These are phyloP conservation scores for Mycena olivaceomarginata DNA, from an alignment of 768 basidiomycete species.

Conservation along the genomic window DNA sequence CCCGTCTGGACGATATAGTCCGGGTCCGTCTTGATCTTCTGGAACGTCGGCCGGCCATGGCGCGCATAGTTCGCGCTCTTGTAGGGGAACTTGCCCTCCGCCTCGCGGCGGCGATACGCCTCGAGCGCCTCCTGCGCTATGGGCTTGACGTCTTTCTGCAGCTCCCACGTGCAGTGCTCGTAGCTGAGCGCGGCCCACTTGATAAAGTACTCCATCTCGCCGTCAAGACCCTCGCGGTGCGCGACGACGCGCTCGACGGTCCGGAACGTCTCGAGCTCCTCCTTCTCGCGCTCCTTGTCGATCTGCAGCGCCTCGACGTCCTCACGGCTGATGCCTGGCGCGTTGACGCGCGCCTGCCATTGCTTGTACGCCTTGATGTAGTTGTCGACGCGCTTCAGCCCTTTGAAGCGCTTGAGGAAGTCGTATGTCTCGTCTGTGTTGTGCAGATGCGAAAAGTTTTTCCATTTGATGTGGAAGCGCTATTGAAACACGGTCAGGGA, in stretches of 20 bases:
- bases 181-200: slow-evolving; percentile 98
- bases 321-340: slow-evolving; percentile 85
- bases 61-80: slow-evolving; percentile 84
- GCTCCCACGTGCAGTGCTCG: slow-evolving; percentile 97
- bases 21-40: slow-evolving; percentile 91
- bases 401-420: slow-evolving; percentile 96
- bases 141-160: slow-evolving; percentile 84
- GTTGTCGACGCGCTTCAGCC: slow-evolving; percentile 98
- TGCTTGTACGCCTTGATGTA: slow-evolving; percentile 95
- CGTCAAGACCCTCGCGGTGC: slow-evolving; percentile 78
- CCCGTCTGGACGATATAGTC: slow-evolving; percentile 88
- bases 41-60: slow-evolving; percentile 84
- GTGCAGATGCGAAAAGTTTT: slow-evolving; percentile 97
- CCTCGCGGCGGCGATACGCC: slow-evolving; percentile 85
- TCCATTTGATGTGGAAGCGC: slow-evolving; percentile 99
- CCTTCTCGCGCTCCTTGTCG: slow-evolving; percentile 93
- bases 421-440: slow-evolving; percentile 99
- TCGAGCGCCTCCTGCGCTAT: slow-evolving; percentile 89
- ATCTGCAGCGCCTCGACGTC: slow-evolving; percentile 93
- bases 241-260: slow-evolving; percentile 94
- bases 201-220: slow-evolving; percentile 91
- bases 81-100: slow-evolving; percentile 88
- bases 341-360: slow-evolving; percentile 80
- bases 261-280: slow-evolving; percentile 93
- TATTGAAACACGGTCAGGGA: slow-evolving; percentile 54